Evolutionary conservation across 1,139 yeast genomes (phyloP).

Genomic region (Kodamaea derodonti): DNA sequence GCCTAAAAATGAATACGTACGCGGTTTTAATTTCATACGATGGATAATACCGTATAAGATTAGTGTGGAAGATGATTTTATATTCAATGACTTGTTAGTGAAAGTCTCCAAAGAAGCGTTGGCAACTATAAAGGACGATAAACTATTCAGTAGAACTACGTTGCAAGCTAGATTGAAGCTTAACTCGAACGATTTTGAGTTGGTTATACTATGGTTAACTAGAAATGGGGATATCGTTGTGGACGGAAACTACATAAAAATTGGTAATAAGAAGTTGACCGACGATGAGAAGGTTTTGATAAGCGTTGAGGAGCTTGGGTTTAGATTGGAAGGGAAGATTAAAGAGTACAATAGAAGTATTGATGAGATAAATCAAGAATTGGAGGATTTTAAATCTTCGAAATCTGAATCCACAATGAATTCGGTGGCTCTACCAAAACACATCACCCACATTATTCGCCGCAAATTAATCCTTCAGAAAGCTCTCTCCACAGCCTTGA

Average conservation of each 20-base stretch:
- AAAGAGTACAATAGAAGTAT: conserved; percentile 21
- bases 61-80: neutral
- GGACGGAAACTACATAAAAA: conserved; percentile 20
- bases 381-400: conserved; percentile 7
- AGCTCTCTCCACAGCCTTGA: conserved; percentile 28
- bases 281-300: conserved; percentile 31
- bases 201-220: conserved; percentile 23
- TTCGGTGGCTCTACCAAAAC: neutral
- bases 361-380: conserved; percentile 16
- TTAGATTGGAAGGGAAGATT: conserved; percentile 18
- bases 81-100: neutral
- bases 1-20: neutral
- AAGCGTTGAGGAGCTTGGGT: conserved; percentile 20
- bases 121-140: conserved; percentile 13
- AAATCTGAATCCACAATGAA: neutral
- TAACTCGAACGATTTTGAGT: conserved; percentile 22
- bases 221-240: conserved; percentile 20
- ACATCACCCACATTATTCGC: conserved; percentile 5
- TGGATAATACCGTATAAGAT: neutral
- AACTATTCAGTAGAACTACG: conserved; percentile 17
- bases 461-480: conserved; percentile 6
- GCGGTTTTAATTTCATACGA: neutral
- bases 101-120: neutral
- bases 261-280: conserved; percentile 15
- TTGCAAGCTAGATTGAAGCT: conserved; percentile 14